Evolutionary conservation across 371 early-diverging fungal species (phyloP), one percentile per base, ranked within the genome.

Genomic region (Mortierella sp.): DNA sequence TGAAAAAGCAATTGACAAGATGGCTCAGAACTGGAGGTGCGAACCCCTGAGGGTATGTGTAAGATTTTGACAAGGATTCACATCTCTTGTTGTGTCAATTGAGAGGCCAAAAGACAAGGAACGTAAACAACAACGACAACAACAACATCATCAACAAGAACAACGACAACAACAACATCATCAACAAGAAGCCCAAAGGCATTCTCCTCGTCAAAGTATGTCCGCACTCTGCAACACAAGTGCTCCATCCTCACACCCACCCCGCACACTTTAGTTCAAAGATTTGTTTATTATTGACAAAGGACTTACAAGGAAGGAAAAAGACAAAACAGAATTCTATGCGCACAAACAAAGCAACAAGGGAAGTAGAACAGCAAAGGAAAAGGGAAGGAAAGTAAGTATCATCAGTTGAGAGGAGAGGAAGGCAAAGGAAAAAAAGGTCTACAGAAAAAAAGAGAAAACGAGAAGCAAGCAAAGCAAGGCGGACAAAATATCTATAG

Each of bases 321-420:
- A n/a, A n/a, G n/a, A n/a, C n/a, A n/a, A n/a, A n/a, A n/a, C n/a
- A 70, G 24, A 64, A 37, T 71, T 26, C 69, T 67, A 70, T 55
- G 40, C n/a, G 54, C 26, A 57, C 50, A 37, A 44, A 54, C 48
- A 28, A 24, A 16, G 10, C 5, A 44, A 24, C 44, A 71, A 28
- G n/a, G n/a, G n/a, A 61, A 54, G 48, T 9, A 54, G 6, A 13
- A n/a, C 13, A n/a, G 16, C 40, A 37, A 57, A 24, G 19, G 48
- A 28, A 71, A 57, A 40, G 19, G 21, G 24, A 46, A 34, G 3
- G 70, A 10, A 9, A 16, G 24, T 50, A 69, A 71, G 46, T 14
- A 57, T 10, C 26, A 24, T 9, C 50, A 46, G 46, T 19, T 46
- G 48, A 46, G 13, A 11, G 48, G 9, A 13, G 26, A 59, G 53